Base-by-base conservation (phyloP, 768 basidiomycete species). In the Hypholoma sublateritium region DNA sequence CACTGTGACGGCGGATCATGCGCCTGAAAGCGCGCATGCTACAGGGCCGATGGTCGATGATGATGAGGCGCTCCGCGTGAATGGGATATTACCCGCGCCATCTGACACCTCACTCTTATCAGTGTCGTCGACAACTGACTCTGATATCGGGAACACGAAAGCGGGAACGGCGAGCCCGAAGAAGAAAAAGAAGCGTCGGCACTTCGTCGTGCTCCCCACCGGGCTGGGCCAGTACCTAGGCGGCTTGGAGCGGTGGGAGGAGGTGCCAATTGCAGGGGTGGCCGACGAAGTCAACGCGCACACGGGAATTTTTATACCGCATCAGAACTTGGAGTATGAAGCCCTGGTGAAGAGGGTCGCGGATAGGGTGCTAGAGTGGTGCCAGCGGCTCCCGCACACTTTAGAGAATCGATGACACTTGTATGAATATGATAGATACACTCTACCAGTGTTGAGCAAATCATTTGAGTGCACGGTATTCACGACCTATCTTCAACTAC, bases 231-330 rank as follows among this genome's bases (percentile, higher is more conserved):
- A 70, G 41, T 60, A 69, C 8, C 68, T 79, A 7, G 78, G 77
- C 4, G 77, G 79, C n/a, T 61, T 67, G 55, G 75, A 76, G 17
- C 74, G 72, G 53, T 86, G 84, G 84, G 77, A 82, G 57, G 69
- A 71, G 48, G 79, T 86, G 0, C 42, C 69, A n/a, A 79, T 86
- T 35, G 74, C 60, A 6, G 82, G 80, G 3, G 81, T 76, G 9
- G 67, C 76, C 4, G 81, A 83, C 61, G 84, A 86, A 63, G 84
- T 86, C 6, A 76, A 68, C 8, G 84, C 84, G 1, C 84, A 86
- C 67, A 73, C 71, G 46, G 84, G 82, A 37, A 60, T 86, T 12
- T 85, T 85, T 59, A 80, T 83, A 47, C 75, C 72, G 3, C 64
- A 65, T 2, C 74, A 75, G 59, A 84, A 86, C 65, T 59, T 78